Percentiles rank a stretch among this genome's conserved stretches.
These are phyloP conservation scores for Yarrowia galli DNA, from an alignment of 1,139 yeast genomes.

Conservation along the genomic window DNA sequence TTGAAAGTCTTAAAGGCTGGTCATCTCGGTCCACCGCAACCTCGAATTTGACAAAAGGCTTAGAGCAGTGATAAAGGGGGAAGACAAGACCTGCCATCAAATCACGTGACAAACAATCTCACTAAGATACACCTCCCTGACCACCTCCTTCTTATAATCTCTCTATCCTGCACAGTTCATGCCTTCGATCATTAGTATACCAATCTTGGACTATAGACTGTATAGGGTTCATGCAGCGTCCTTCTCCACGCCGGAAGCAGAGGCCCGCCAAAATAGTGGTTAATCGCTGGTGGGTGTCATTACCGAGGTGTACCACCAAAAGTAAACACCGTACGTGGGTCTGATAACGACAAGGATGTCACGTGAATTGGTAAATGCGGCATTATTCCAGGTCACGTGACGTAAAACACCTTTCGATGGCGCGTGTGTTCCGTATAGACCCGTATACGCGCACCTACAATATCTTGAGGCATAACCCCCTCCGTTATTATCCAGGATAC, in stretches of 20 bases:
- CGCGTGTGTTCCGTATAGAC: too few species aligned
- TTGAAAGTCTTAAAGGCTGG: constrained; percentile 15
- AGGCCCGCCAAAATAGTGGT: constrained; percentile 5
- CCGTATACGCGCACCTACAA: background rate
- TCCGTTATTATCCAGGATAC: background rate
- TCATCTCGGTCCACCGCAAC: background rate
- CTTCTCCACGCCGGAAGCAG: constrained; percentile 29
- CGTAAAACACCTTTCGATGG: too few species aligned
- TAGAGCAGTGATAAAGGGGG: background rate
- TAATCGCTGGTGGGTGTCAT: constrained; percentile 17
- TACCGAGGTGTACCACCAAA: constrained; percentile 23
- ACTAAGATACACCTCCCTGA: too few species aligned
- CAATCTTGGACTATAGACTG: constrained; percentile 1
- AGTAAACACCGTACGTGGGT: background rate
- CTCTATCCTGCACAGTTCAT: background rate
- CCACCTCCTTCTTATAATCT: too few species aligned
- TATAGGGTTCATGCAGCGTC: constrained; percentile 16
- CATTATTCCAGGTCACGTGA: background rate
- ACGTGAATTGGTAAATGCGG: too few species aligned
- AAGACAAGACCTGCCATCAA: background rate
- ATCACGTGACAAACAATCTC: too few species aligned
- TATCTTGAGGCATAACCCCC: background rate
- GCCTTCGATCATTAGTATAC: constrained; percentile 13
- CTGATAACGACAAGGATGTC: too few species aligned
- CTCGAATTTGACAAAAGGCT: background rate